phyloP scores from a whole-genome alignment of 805 yeast genomes.

The Cyberlindnera bimundalis region DNA sequence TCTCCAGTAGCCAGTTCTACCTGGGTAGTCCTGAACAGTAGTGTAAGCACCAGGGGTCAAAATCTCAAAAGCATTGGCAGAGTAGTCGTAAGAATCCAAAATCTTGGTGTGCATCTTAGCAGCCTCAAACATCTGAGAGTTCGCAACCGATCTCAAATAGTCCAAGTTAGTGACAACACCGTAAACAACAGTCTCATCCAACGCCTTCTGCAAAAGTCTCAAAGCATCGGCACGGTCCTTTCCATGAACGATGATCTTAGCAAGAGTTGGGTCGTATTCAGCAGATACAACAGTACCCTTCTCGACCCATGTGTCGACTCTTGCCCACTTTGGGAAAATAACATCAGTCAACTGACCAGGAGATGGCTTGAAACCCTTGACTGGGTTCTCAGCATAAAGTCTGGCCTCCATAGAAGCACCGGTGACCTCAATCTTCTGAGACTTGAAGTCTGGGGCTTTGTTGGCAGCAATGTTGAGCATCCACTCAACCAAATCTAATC shows the following conservation, averaged over 20 bases:
- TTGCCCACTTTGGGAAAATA: constrained; percentile 82
- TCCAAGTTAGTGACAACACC: constrained; percentile 92
- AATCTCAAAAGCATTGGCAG: constrained; percentile 82
- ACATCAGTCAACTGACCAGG: constrained; percentile 93
- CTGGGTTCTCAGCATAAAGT: constrained; percentile 95
- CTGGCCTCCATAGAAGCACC: constrained; percentile 98
- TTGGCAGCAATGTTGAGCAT: constrained; percentile 92
- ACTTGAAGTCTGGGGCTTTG: constrained; percentile 71
- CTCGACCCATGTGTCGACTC: constrained; percentile 92
- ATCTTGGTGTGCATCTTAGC: constrained; percentile 87
- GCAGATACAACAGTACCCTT: constrained; percentile 87
- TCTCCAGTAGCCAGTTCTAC: constrained; percentile 66
- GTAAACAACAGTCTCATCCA: constrained; percentile 79
- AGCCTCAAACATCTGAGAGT: constrained; percentile 76
- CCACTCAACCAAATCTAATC: constrained; percentile 94
- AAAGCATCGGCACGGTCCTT: constrained; percentile 84
- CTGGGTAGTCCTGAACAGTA: constrained; percentile 94
- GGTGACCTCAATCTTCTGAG: constrained; percentile 50
- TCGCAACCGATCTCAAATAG: constrained; percentile 80
- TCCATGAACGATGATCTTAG: constrained; percentile 95
- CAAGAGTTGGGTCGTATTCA: constrained; percentile 94
- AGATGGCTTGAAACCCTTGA: constrained; percentile 90
- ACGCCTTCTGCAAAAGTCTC: constrained; percentile 68
- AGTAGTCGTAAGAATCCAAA: constrained; percentile 74
- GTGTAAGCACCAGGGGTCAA: constrained; percentile 91